phyloP scores from a whole-genome alignment of 305 asterid genomes.

The Solanum aculeatissimum region DNA sequence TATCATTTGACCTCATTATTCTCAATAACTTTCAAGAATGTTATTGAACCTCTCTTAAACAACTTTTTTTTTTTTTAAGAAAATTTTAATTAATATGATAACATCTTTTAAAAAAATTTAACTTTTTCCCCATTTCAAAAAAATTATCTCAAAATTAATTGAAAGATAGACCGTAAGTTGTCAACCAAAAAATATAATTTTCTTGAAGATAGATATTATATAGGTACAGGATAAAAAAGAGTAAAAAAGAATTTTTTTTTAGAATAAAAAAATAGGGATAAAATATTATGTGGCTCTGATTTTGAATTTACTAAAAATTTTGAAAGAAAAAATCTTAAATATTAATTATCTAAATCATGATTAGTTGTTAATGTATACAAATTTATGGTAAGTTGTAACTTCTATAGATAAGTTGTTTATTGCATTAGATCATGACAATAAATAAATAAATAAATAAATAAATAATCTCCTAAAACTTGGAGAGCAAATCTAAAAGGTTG shows the following conservation, averaged over 20 bases:
- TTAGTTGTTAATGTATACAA: not conserved
- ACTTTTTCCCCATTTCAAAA: too few species aligned
- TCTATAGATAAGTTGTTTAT: not conserved
- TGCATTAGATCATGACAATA: not conserved
- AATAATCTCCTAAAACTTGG: not conserved
- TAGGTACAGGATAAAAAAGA: not conserved
- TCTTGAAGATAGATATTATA: too few species aligned
- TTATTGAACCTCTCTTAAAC: too few species aligned
- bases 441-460: not conserved
- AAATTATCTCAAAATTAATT: too few species aligned
- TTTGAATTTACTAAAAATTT: not conserved
- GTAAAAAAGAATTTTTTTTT: not conserved
- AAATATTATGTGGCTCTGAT: not conserved
- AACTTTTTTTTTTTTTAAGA: too few species aligned
- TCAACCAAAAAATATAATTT: too few species aligned
- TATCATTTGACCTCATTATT: too few species aligned
- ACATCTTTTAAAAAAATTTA: too few species aligned
- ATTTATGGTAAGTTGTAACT: not conserved
- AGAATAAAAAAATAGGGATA: too few species aligned
- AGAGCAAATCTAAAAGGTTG: not conserved
- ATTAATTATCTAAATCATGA: not conserved
- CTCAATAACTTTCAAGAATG: too few species aligned
- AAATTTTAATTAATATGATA: too few species aligned
- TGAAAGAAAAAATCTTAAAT: not conserved
- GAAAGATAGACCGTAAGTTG: too few species aligned